A percentile compares a stretch with the other conserved stretches of the same genome.
Conservation (phyloP, 2,329 filamentous ascomycete species). For the Hysterium pulicare region DNA sequence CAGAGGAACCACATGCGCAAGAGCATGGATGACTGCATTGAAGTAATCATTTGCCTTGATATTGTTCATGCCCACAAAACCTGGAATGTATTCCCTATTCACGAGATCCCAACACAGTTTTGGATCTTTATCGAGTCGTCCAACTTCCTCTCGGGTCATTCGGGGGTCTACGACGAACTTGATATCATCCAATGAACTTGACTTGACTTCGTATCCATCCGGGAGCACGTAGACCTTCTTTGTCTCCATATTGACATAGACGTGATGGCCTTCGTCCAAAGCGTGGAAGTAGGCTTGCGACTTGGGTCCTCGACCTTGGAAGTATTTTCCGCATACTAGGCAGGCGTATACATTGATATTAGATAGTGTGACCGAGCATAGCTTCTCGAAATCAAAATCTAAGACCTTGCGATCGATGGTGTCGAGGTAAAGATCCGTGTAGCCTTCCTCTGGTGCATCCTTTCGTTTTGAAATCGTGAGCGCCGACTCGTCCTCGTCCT, state of each 20-base stretch:
- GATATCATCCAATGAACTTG: conserved; percentile 93
- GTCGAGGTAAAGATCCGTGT: conserved; percentile 94
- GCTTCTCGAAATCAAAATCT: conserved; percentile 98
- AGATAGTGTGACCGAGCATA: conserved; percentile 91
- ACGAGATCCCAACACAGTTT: conserved; percentile 70
- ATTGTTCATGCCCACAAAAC: conserved; percentile 99
- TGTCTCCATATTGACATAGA: conserved; percentile 96
- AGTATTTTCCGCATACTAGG: conserved; percentile 96
- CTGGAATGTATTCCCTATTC: conserved; percentile 83
- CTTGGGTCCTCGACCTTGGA: conserved; percentile 86
- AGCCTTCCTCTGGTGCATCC: conserved; percentile 76
- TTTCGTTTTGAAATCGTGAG: conserved; percentile 61
- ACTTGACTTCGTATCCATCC: conserved; percentile 94
- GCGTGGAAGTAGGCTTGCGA: conserved; percentile 98
- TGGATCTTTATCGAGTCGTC: conserved; percentile 67
- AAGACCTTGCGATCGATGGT: conserved; percentile 90
- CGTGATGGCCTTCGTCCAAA: conserved; percentile 91
- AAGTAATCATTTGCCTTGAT: conserved; percentile 99
- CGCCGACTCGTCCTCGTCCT: conserved; percentile 37
- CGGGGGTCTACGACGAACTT: conserved; percentile 94
- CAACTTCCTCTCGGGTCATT: conserved; percentile 76
- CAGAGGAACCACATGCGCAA: conserved; percentile 84
- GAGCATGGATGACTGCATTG: conserved; percentile 88
- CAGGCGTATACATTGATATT: conserved; percentile 99
- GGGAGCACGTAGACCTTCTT: conserved; percentile 89